Evolutionary conservation across 495 filamentous ascomycete species (phyloP).

Genomic region (Neurospora sp.): DNA sequence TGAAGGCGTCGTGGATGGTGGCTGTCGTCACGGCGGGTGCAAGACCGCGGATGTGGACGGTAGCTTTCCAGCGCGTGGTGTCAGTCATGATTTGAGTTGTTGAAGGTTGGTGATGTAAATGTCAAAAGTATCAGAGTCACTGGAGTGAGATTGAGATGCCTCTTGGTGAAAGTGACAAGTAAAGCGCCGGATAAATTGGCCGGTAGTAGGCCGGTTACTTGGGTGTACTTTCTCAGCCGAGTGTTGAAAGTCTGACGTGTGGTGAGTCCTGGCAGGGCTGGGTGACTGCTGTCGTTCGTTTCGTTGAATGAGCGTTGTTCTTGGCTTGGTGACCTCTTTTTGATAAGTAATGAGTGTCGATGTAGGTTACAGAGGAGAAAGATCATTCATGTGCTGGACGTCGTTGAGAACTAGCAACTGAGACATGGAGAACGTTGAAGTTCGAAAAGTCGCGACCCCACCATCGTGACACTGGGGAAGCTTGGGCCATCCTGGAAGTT

Average conservation of each 20-base stretch:
- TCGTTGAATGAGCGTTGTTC: not conserved
- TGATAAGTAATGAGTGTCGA: not conserved
- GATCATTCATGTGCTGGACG: not conserved
- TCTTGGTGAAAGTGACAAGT: not conserved
- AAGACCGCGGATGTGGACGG: slow-evolving; percentile 84
- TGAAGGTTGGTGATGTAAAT: not conserved
- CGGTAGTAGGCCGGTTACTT: not conserved
- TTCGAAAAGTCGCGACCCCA: not conserved
- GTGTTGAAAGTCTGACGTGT: not conserved
- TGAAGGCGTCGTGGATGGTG: slow-evolving; percentile 79
- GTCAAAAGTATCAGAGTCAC: not conserved
- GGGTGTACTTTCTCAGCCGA: not conserved
- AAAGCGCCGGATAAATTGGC: too few relatives aligned
- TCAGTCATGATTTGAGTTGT: slow-evolving; percentile 56
- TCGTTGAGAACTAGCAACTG: not conserved
- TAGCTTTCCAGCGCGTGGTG: slow-evolving; percentile 73
- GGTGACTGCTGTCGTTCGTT: not conserved
- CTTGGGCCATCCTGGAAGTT: not conserved
- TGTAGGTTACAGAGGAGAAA: not conserved
- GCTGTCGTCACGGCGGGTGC: slow-evolving; percentile 64
- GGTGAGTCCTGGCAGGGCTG: not conserved
- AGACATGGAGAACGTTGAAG: not conserved
- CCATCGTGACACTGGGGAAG: not conserved
- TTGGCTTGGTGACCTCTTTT: not conserved
- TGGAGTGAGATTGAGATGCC: not conserved